These are phyloP conservation scores for Mortierella sp. DNA, from an alignment of 371 early-diverging fungal genomes.

Conservation along the genomic window DNA sequence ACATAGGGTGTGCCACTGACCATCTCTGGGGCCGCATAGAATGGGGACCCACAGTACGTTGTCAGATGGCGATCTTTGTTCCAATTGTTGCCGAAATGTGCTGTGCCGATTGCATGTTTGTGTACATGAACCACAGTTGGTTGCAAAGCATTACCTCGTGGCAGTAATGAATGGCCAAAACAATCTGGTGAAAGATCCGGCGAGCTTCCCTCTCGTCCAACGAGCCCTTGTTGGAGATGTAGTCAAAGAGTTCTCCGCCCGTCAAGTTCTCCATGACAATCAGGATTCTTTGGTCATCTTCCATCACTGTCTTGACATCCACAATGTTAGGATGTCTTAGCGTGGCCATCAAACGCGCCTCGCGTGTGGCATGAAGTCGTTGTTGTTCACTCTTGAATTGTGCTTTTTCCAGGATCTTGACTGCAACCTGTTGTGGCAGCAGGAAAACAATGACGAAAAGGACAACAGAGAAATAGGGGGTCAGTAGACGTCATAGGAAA, in stretches of 20 bases:
- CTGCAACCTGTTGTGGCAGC: constrained; percentile 60
- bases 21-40: constrained; percentile 92
- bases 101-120: not conserved
- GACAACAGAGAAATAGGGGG: not conserved
- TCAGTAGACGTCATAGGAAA: not conserved
- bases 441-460: not conserved
- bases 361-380: constrained; percentile 77
- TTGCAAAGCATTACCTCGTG: constrained; percentile 61
- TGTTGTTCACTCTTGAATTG: constrained; percentile 60
- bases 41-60: constrained; percentile 95
- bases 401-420: constrained; percentile 63
- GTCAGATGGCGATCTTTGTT: constrained; percentile 82
- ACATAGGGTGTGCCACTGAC: constrained; percentile 77
- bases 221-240: constrained; percentile 87
- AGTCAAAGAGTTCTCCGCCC: constrained; percentile 97
- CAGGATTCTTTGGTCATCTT: constrained; percentile 85
- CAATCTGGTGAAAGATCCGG: constrained; percentile 94
- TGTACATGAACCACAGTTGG: not conserved
- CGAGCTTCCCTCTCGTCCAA: constrained; percentile 88
- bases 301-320: constrained; percentile 88
- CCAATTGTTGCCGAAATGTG: constrained; percentile 89
- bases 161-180: constrained; percentile 94
- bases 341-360: constrained; percentile 82
- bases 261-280: constrained; percentile 96
- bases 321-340: constrained; percentile 89